These are phyloP conservation scores for Cyphellophora attinorum DNA, from an alignment of 2,329 filamentous ascomycete species.

Conservation along the genomic window DNA sequence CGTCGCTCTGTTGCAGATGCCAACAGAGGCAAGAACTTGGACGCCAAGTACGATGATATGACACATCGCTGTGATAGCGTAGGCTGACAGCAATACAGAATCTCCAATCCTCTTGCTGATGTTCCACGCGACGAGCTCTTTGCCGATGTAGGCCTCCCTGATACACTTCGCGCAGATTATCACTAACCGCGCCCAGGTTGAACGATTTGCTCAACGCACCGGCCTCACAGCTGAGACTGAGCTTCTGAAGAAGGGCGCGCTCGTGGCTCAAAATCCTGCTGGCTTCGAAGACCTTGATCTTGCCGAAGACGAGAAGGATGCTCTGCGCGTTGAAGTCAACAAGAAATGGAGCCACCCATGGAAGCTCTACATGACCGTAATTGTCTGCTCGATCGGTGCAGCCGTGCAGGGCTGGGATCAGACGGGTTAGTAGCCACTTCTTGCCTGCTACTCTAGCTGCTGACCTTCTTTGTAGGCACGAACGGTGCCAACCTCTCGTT, in stretches of 20 bases:
- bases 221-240: slow-evolving; percentile 27
- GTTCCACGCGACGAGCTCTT: slow-evolving; percentile 15
- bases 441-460: too few species aligned
- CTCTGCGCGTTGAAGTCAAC: slow-evolving; percentile 32
- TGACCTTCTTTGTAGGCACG: too few species aligned
- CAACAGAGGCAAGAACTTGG: slow-evolving; percentile 13
- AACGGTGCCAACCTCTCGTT: slow-evolving; percentile 46
- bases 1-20: slow-evolving; percentile 9
- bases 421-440: too few species aligned
- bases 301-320: slow-evolving; percentile 29
- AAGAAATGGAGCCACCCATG: slow-evolving; percentile 42
- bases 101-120: slow-evolving; percentile 19
- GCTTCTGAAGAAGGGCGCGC: slow-evolving; percentile 19
- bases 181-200: slow-evolving; percentile 20
- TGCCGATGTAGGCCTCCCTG: slow-evolving; percentile 25
- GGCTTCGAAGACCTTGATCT: slow-evolving; percentile 21
- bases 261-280: slow-evolving; percentile 20
- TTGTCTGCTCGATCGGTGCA: slow-evolving; percentile 42
- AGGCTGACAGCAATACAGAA: slow-evolving; percentile 9
- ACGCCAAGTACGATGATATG: slow-evolving; percentile 11
- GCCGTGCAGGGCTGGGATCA: slow-evolving; percentile 46
- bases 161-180: background rate
- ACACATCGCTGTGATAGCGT: slow-evolving; percentile 1
- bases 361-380: slow-evolving; percentile 41
- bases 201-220: slow-evolving; percentile 26